Percentiles rank a stretch among this genome's conserved stretches.
Conservation (phyloP, 108 stramenopile species). For the Pseudonitzschia pungens region DNA sequence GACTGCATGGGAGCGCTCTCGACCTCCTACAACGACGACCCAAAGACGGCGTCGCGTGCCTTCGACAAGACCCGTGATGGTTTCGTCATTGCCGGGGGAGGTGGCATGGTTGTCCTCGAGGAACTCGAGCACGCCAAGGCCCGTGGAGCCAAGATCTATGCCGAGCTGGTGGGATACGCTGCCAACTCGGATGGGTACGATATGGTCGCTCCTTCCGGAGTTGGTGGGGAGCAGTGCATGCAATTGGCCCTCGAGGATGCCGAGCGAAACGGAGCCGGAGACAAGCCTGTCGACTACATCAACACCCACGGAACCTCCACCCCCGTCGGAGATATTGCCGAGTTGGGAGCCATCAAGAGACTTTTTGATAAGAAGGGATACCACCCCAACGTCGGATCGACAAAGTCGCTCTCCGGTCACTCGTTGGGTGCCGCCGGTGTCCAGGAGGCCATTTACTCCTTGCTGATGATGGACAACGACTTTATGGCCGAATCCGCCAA, state of each 20-base stretch:
- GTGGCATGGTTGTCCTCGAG: slow-evolving; percentile 95
- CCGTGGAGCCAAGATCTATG: slow-evolving; percentile 95
- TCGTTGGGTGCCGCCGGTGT: slow-evolving; percentile 98
- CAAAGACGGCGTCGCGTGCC: slow-evolving; percentile 85
- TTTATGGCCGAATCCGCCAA: slow-evolving; percentile 95
- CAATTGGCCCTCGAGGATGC: slow-evolving; percentile 87
- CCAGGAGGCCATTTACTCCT: slow-evolving; percentile 94
- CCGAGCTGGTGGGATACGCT: slow-evolving; percentile 95
- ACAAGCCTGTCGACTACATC: slow-evolving; percentile 90
- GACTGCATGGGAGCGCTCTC: slow-evolving; percentile 96
- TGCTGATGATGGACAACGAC: slow-evolving; percentile 93
- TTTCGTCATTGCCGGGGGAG: slow-evolving; percentile 99
- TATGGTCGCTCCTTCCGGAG: slow-evolving; percentile 97
- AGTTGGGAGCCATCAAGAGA: slow-evolving; percentile 91
- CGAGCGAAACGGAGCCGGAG: slow-evolving; percentile 45
- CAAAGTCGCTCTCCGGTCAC: slow-evolving; percentile 96
- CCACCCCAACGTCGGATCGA: slow-evolving; percentile 92
- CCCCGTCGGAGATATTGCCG: slow-evolving; percentile 94
- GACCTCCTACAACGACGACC: slow-evolving; percentile 88
- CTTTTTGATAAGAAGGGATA: slow-evolving; percentile 84
- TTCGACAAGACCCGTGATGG: slow-evolving; percentile 98
- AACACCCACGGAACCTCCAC: slow-evolving; percentile 99
- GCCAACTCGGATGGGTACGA: slow-evolving; percentile 99
- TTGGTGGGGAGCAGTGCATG: slow-evolving; percentile 94
- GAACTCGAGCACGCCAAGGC: slow-evolving; percentile 95